These are phyloP conservation scores for Colletotrichum graminicola DNA, from an alignment of 2,329 filamentous ascomycete genomes.

Conservation along the genomic window DNA sequence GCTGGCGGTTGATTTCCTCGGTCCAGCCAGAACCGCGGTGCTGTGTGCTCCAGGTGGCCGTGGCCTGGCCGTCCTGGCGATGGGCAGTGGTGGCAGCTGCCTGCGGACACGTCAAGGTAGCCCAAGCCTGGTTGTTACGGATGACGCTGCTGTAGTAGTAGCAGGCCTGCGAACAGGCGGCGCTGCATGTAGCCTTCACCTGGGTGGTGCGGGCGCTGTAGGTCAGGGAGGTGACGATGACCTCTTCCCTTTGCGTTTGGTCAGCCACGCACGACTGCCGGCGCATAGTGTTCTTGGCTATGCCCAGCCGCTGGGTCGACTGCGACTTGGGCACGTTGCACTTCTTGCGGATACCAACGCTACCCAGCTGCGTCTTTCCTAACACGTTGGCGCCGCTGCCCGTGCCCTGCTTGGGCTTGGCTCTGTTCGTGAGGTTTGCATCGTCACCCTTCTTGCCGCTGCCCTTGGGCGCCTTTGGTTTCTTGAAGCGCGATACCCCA, in stretches of 20 bases:
- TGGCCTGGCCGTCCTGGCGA: background rate
- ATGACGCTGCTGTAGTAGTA: background rate
- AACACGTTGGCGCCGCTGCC: background rate
- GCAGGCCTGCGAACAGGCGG: background rate
- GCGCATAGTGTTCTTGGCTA: background rate
- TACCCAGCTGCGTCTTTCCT: background rate
- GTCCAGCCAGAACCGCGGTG: background rate
- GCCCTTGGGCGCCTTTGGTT: too few relatives aligned
- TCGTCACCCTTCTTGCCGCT: too few relatives aligned
- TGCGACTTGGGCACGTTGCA: background rate
- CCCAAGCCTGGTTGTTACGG: background rate
- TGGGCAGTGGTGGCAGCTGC: background rate
- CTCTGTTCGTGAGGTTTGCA: too few relatives aligned
- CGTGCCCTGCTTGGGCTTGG: background rate
- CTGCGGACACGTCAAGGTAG: background rate
- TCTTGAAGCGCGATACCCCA: too few relatives aligned
- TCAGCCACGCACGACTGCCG: background rate
- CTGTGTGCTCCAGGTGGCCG: background rate
- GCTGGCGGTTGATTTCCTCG: background rate
- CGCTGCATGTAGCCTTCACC: background rate
- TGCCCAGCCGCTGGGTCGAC: background rate
- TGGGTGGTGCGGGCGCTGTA: background rate
- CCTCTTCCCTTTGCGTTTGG: background rate
- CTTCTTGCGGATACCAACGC: background rate
- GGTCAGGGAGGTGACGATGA: background rate